phyloP scores from a whole-genome alignment of 75 land plant genomes.

The Pseudotsuga menziesii region DNA sequence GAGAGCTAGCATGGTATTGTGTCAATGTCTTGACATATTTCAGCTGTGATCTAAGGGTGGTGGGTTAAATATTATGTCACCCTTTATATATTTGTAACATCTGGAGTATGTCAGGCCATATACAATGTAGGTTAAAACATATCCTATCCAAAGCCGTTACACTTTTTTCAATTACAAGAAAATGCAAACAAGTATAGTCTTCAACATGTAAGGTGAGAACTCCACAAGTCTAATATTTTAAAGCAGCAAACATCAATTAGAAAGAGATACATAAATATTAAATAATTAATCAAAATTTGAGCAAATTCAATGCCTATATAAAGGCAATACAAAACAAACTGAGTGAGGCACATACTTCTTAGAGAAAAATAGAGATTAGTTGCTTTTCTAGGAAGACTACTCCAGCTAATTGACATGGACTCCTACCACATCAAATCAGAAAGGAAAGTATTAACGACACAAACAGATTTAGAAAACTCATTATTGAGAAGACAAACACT shows the following conservation, averaged over 20 bases:
- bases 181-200: background rate
- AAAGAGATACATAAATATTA: background rate
- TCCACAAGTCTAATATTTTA: background rate
- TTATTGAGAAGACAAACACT: background rate
- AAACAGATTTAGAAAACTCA: background rate
- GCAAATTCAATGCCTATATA: background rate
- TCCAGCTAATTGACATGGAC: slow-evolving; percentile 69
- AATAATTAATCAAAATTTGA: background rate
- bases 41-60: background rate
- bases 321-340: background rate
- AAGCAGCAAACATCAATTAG: background rate
- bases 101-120: background rate
- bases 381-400: slow-evolving; percentile 56
- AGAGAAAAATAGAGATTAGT: slow-evolving; percentile 80
- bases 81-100: background rate
- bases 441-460: background rate
- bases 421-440: slow-evolving; percentile 48
- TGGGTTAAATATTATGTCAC: background rate
- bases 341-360: slow-evolving; percentile 57
- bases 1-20: background rate
- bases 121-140: background rate
- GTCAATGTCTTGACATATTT: background rate
- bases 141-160: background rate
- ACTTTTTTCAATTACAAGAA: background rate
- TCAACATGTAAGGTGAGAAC: background rate